Base-by-base conservation (phyloP, 352 stramenopile genomes). In the Globisporangium barbulae region DNA sequence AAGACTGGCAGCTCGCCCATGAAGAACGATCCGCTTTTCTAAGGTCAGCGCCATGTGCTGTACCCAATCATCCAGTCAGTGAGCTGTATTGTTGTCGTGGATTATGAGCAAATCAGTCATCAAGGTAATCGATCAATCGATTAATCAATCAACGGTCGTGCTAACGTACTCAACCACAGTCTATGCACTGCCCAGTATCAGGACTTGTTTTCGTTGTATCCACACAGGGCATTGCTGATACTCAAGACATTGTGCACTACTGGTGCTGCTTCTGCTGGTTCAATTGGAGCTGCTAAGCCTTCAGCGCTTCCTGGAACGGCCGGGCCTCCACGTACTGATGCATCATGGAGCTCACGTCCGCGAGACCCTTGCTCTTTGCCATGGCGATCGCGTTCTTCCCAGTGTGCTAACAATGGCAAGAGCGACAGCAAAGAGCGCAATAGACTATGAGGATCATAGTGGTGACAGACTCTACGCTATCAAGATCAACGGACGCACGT, bases 21-120 rank as follows among this genome's bases (percentile, higher is more conserved):
- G 82, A 92, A 89, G 64, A 81, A 92, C 63, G 81, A 92, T 61
- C 83, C 83, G 53, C 70, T 92, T 4, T 92, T 92, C 64, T 92
- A 81, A 75, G 25, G 17, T 41, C 21, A 33, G 47, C 19, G 10
- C 5, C 47, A 17, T 12, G 15, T 22, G 2, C 6, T 30, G 8
- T 44, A 30, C 50, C 48, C 19, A 28, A 19, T 3, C 19, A 22
- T 28, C 8, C 50, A 19, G 21, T 44, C 30, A 57, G 50, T 42
- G 8, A 57, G 28, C 50, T 57, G 50, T 44, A 19, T 57, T 25
- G 49, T 37, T 55, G 30, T 37, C 21, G 30, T 57, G 19, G 17
- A 6, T 44, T 45, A n/a, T n/a, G 15, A 49, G 19, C 19, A 25
- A 19, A 49, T 22, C 42, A 22, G n/a, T 49, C 42, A 25, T 12